Evolutionary conservation across 2,329 filamentous ascomycete genomes (phyloP).

Genomic region (Trichophyton rubrum): DNA sequence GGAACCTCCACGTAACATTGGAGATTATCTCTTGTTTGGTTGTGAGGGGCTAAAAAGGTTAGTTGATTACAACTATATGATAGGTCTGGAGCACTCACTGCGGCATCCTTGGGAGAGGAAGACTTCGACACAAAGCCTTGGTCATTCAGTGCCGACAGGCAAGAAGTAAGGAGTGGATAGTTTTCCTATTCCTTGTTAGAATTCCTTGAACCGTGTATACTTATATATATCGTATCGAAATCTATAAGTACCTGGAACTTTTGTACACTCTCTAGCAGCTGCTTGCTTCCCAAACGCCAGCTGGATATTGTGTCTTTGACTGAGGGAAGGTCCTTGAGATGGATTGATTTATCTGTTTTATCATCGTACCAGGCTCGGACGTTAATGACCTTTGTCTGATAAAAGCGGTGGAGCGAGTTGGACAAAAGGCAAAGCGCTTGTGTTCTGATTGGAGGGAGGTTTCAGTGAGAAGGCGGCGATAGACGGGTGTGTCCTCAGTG

Average conservation of each 20-base stretch:
- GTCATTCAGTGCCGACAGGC: slow-evolving; percentile 55
- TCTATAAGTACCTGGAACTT: slow-evolving; percentile 16
- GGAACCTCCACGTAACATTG: slow-evolving; percentile 74
- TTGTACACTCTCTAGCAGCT: slow-evolving; percentile 34
- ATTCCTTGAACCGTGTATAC: not conserved
- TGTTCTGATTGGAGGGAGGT: slow-evolving; percentile 62
- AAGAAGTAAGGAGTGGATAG: slow-evolving; percentile 22
- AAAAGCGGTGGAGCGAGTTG: slow-evolving; percentile 68
- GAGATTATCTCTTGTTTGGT: slow-evolving; percentile 60
- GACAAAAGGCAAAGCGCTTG: slow-evolving; percentile 67
- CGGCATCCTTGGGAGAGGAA: slow-evolving; percentile 43
- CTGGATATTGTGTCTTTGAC: slow-evolving; percentile 43
- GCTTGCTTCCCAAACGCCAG: slow-evolving; percentile 60
- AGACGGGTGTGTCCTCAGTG: slow-evolving; percentile 65
- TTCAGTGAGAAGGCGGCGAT: slow-evolving; percentile 65
- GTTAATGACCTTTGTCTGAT: slow-evolving; percentile 64
- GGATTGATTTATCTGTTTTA: slow-evolving; percentile 52
- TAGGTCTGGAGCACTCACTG: slow-evolving; percentile 18
- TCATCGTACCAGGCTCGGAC: slow-evolving; percentile 72
- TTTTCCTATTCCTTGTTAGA: slow-evolving; percentile 8
- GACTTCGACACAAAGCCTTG: slow-evolving; percentile 58
- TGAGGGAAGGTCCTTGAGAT: slow-evolving; percentile 45
- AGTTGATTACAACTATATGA: slow-evolving; percentile 3
- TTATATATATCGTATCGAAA: not conserved
- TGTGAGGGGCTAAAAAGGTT: slow-evolving; percentile 33